Evolutionary conservation across 768 basidiomycete species (phyloP).

Genomic region (Amanita rubescens): DNA sequence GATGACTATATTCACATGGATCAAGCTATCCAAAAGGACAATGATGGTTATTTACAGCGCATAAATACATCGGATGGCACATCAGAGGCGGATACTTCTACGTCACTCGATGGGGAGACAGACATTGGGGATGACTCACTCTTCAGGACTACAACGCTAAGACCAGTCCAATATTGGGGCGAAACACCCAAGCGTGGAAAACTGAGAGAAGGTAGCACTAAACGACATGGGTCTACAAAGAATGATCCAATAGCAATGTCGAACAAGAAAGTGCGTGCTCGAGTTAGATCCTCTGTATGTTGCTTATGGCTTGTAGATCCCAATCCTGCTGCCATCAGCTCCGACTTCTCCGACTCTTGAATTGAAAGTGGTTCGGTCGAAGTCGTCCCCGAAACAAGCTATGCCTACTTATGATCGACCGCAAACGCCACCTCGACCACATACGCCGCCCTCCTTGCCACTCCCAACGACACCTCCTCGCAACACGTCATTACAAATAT

Average conservation of each 20-base stretch:
- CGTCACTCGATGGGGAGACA: slow-evolving; percentile 7
- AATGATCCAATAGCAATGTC: slow-evolving; percentile 12
- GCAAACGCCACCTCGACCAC: background rate
- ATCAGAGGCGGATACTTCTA: slow-evolving; percentile 6
- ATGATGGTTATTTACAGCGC: background rate
- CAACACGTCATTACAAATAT: slow-evolving; percentile 33
- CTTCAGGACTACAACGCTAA: slow-evolving; percentile 29
- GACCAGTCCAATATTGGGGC: slow-evolving; percentile 39
- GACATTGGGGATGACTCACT: slow-evolving; percentile 26
- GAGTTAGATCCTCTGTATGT: background rate
- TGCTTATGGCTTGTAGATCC: slow-evolving; percentile 3
- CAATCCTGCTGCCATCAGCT: slow-evolving; percentile 27
- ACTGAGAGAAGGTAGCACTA: slow-evolving; percentile 21
- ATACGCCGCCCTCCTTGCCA: slow-evolving; percentile 20
- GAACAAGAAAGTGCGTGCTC: background rate
- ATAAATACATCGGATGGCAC: slow-evolving; percentile 2
- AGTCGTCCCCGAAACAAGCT: background rate
- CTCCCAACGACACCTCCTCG: slow-evolving; percentile 31
- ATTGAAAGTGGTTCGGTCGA: slow-evolving; percentile 18
- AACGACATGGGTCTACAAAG: slow-evolving; percentile 32
- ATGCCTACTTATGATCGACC: slow-evolving; percentile 13
- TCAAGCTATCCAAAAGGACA: slow-evolving; percentile 13
- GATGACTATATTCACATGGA: slow-evolving; percentile 16
- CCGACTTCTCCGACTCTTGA: slow-evolving; percentile 41
- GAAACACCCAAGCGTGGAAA: slow-evolving; percentile 22